A percentile compares a stretch with the other conserved stretches of the same genome.
Conservation (phyloP, 768 basidiomycete species). For the Galerina marginata region DNA sequence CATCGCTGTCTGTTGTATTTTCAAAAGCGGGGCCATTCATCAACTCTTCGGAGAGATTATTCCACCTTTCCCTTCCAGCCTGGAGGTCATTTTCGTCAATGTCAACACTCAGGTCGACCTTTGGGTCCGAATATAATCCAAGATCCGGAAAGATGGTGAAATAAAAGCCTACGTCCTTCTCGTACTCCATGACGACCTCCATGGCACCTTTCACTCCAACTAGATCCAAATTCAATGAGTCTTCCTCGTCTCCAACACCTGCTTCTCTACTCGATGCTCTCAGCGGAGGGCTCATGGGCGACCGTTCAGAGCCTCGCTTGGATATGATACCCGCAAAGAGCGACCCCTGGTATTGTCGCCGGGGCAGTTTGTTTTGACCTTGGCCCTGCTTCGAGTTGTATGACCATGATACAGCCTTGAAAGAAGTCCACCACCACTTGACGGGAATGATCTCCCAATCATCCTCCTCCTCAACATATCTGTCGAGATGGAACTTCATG, state of each 20-base stretch:
- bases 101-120: slow-evolving; percentile 20
- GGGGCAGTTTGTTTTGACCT: slow-evolving; percentile 28
- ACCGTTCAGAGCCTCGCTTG: not conserved
- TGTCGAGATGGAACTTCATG: slow-evolving; percentile 31
- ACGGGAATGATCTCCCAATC: slow-evolving; percentile 45
- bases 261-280: slow-evolving; percentile 14
- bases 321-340: slow-evolving; percentile 29
- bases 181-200: slow-evolving; percentile 45
- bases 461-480: slow-evolving; percentile 35
- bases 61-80: slow-evolving; percentile 46
- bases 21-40: slow-evolving; percentile 36
- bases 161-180: slow-evolving; percentile 48
- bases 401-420: slow-evolving; percentile 46
- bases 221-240: slow-evolving; percentile 43
- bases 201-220: slow-evolving; percentile 43
- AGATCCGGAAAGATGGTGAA: slow-evolving; percentile 27
- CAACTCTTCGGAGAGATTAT: slow-evolving; percentile 45
- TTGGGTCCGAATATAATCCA: slow-evolving; percentile 14
- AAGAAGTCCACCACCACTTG: slow-evolving; percentile 48
- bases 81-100: slow-evolving; percentile 40
- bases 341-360: slow-evolving; percentile 39
- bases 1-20: slow-evolving; percentile 26
- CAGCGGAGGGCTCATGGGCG: not conserved
- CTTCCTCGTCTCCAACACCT: slow-evolving; percentile 27
- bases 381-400: slow-evolving; percentile 30